Conservation (phyloP, 192 early-diverging fungal genomes). For the Coemansia sp. region DNA sequence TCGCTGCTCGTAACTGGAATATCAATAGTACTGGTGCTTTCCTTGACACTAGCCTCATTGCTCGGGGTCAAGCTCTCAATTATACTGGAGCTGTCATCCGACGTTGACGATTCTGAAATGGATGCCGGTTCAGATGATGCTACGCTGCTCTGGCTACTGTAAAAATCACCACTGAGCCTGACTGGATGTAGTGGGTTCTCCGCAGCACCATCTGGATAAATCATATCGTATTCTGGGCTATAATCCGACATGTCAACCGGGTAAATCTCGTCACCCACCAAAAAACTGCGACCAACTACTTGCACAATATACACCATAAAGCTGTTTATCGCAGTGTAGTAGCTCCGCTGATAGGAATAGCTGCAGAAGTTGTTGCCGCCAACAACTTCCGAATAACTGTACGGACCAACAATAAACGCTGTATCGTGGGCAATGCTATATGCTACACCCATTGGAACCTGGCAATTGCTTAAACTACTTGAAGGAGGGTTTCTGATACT, state of each 20-base stretch:
- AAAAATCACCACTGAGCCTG: neutral
- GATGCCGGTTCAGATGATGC: no score
- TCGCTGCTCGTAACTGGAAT: no score
- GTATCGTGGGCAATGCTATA: neutral
- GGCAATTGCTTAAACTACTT: neutral
- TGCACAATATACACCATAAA: neutral
- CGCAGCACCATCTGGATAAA: no score
- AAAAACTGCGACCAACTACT: neutral
- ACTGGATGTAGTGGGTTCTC: neutral
- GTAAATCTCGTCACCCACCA: neutral
- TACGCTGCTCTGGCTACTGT: neutral
- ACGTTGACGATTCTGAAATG: no score
- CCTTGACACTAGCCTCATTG: no score
- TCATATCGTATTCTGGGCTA: neutral
- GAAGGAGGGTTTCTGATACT: neutral
- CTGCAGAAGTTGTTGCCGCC: slow-evolving; percentile 15
- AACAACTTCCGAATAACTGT: slow-evolving; percentile 12
- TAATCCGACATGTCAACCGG: neutral
- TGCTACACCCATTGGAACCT: neutral
- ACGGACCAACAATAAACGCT: slow-evolving; percentile 12
- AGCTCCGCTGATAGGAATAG: slow-evolving; percentile 5
- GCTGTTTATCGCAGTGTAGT: slow-evolving; percentile 3
- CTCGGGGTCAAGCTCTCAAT: no score
- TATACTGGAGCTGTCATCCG: no score
- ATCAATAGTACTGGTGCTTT: no score